A percentile compares a stretch with the other conserved stretches of the same genome.
These are phyloP conservation scores for Rhodotorula sphaerocarpa DNA, from an alignment of 768 basidiomycete species.

Conservation along the genomic window DNA sequence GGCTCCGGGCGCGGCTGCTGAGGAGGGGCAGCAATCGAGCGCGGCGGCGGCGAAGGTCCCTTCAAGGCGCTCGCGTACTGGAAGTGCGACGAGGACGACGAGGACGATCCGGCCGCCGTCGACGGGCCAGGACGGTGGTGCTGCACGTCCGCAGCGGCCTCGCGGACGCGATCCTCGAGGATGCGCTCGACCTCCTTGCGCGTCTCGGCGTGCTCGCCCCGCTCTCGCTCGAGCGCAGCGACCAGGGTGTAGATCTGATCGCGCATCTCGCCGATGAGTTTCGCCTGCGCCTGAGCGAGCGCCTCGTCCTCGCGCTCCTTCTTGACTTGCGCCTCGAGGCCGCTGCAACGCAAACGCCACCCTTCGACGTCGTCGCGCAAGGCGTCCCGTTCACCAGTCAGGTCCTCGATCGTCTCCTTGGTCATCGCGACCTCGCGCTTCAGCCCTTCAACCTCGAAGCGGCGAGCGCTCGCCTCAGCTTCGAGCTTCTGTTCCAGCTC, in stretches of 20 bases:
- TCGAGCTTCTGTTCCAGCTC: conserved; percentile 32
- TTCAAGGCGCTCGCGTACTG: not conserved
- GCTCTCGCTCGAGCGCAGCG: conserved; percentile 43
- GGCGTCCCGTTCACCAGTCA: conserved; percentile 60
- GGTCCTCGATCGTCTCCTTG: conserved; percentile 30
- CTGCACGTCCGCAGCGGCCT: conserved; percentile 9
- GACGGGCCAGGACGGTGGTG: not conserved
- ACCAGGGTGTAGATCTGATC: conserved; percentile 47
- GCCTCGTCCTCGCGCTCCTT: conserved; percentile 49
- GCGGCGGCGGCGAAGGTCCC: not conserved
- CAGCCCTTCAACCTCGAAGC: conserved; percentile 57
- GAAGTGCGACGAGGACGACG: not conserved
- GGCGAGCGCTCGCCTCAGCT: conserved; percentile 17
- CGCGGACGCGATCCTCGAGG: conserved; percentile 23
- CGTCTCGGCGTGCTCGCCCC: conserved; percentile 40
- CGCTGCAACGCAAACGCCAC: conserved; percentile 68
- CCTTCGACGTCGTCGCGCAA: conserved; percentile 78
- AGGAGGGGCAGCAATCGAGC: not conserved
- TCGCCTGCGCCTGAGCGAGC: conserved; percentile 38
- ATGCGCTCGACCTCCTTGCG: conserved; percentile 32
- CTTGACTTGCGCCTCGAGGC: conserved; percentile 62
- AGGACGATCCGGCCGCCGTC: not conserved
- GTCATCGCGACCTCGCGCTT: conserved; percentile 69
- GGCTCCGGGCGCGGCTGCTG: conserved; percentile 2
- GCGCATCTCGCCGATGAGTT: conserved; percentile 44